phyloP scores from a whole-genome alignment of 169 alveolate species.

The Cryptosporidium sp. region DNA sequence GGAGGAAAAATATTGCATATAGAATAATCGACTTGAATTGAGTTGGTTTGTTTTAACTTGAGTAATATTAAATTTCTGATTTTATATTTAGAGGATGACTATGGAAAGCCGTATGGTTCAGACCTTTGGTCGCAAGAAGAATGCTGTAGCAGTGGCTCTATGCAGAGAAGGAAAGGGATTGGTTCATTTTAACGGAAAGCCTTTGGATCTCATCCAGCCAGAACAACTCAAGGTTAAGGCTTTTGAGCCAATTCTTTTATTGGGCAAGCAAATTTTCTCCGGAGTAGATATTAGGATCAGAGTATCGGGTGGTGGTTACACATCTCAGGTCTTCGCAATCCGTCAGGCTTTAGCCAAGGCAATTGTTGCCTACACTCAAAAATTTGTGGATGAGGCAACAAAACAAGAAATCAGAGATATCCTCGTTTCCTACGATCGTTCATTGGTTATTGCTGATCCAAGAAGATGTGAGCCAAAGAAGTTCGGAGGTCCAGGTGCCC shows the following conservation, averaged over 20 bases:
- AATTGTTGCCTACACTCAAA: conserved; percentile 97
- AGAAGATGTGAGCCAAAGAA: conserved; percentile 99
- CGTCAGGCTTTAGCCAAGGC: conserved; percentile 99
- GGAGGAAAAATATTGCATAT: conserved; percentile 1
- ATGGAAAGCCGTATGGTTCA: conserved; percentile 87
- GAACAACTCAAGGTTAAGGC: conserved; percentile 94
- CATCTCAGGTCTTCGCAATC: conserved; percentile 96
- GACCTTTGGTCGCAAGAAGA: conserved; percentile 98
- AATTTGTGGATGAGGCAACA: conserved; percentile 95
- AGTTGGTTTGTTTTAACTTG: conserved; percentile 2
- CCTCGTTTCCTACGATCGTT: conserved; percentile 97
- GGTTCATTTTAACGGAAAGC: conserved; percentile 96
- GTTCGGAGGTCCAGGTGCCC: conserved; percentile 99
- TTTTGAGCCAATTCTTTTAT: conserved; percentile 96
- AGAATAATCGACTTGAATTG: background rate
- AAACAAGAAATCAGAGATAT: conserved; percentile 94
- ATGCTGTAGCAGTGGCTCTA: conserved; percentile 98
- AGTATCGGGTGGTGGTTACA: conserved; percentile 99
- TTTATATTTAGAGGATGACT: conserved; percentile 65
- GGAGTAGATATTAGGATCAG: conserved; percentile 96
- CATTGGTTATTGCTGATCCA: conserved; percentile 98
- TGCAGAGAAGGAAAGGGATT: conserved; percentile 93
- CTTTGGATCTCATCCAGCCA: conserved; percentile 95
- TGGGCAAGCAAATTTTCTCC: conserved; percentile 94
- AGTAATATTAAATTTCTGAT: background rate